These are phyloP conservation scores for Phaeosphaeriaceae sp. DNA, from an alignment of 2,329 filamentous ascomycete genomes.

Conservation along the genomic window DNA sequence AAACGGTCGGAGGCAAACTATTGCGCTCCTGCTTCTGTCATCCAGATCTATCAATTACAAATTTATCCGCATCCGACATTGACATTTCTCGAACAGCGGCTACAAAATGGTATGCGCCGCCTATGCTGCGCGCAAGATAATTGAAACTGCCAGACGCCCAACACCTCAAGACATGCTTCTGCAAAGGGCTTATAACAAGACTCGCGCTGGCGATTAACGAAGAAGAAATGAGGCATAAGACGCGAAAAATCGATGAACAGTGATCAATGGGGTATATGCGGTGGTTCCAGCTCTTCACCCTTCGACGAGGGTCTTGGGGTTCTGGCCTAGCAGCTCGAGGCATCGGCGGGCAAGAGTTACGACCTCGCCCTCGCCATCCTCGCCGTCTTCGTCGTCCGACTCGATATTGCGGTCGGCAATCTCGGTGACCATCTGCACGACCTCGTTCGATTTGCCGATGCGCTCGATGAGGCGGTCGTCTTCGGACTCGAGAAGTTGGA, in stretches of 20 bases:
- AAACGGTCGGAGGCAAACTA: neutral
- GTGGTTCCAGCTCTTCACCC: slow-evolving; percentile 58
- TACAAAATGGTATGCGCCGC: slow-evolving; percentile 42
- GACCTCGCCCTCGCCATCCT: slow-evolving; percentile 92
- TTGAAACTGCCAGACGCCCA: slow-evolving; percentile 41
- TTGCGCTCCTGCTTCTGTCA: slow-evolving; percentile 1
- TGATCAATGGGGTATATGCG: slow-evolving; percentile 32
- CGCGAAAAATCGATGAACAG: slow-evolving; percentile 25
- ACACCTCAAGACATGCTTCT: slow-evolving; percentile 24
- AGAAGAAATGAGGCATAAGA: slow-evolving; percentile 31
- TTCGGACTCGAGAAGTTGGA: slow-evolving; percentile 94
- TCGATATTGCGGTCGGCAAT: slow-evolving; percentile 91
- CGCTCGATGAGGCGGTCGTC: slow-evolving; percentile 86
- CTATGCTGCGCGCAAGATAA: slow-evolving; percentile 49
- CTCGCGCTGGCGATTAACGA: slow-evolving; percentile 34
- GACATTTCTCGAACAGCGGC: slow-evolving; percentile 16
- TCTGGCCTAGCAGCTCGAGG: slow-evolving; percentile 82
- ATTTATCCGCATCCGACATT: slow-evolving; percentile 19
- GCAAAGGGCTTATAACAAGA: slow-evolving; percentile 26
- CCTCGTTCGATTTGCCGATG: slow-evolving; percentile 88
- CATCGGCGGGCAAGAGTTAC: slow-evolving; percentile 90
- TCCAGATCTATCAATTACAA: slow-evolving; percentile 35
- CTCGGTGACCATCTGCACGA: slow-evolving; percentile 88
- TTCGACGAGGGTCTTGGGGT: slow-evolving; percentile 81
- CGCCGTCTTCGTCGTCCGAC: slow-evolving; percentile 82